Percentiles rank a stretch among this genome's conserved stretches.
Evolutionary conservation across 768 basidiomycete genomes (phyloP).

Genomic region (Boletus rufocinnamomeus): DNA sequence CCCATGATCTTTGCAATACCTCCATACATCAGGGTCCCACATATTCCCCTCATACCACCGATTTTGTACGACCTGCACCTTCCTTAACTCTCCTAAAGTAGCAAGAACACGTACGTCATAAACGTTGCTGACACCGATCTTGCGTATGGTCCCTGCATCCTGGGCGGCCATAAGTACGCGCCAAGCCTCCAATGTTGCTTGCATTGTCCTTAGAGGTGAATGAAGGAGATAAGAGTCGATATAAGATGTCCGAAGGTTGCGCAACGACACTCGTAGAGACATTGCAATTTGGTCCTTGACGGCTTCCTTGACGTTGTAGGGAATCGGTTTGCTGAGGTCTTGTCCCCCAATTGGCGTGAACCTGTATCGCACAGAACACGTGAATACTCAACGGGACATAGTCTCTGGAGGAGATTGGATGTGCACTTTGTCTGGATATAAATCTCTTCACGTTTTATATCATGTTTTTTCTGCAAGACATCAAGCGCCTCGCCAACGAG

Average conservation of each 20-base stretch:
- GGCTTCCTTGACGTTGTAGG: constrained; percentile 59
- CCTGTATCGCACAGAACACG: constrained; percentile 38
- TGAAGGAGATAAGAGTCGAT: constrained; percentile 82
- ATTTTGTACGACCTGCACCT: constrained; percentile 78
- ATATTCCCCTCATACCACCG: constrained; percentile 81
- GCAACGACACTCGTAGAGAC: constrained; percentile 65
- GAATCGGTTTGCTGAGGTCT: constrained; percentile 66
- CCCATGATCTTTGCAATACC: constrained; percentile 60
- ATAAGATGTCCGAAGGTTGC: constrained; percentile 69
- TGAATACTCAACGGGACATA: background rate
- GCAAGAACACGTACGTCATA: constrained; percentile 63
- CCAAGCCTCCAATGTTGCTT: constrained; percentile 72
- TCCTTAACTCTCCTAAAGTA: constrained; percentile 52
- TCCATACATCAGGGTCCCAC: constrained; percentile 69
- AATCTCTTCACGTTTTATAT: constrained; percentile 66
- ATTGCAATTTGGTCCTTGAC: constrained; percentile 60
- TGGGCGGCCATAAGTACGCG: constrained; percentile 58
- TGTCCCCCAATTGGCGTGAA: constrained; percentile 77
- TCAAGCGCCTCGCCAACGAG: constrained; percentile 76
- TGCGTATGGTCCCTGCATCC: constrained; percentile 60
- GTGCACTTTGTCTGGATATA: constrained; percentile 80
- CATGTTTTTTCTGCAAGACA: constrained; percentile 54
- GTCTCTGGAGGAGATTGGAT: constrained; percentile 3
- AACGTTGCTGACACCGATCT: constrained; percentile 77
- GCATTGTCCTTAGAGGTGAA: constrained; percentile 61